These are phyloP conservation scores for Naganishia vishniacii DNA, from an alignment of 768 basidiomycete species.

Conservation along the genomic window DNA sequence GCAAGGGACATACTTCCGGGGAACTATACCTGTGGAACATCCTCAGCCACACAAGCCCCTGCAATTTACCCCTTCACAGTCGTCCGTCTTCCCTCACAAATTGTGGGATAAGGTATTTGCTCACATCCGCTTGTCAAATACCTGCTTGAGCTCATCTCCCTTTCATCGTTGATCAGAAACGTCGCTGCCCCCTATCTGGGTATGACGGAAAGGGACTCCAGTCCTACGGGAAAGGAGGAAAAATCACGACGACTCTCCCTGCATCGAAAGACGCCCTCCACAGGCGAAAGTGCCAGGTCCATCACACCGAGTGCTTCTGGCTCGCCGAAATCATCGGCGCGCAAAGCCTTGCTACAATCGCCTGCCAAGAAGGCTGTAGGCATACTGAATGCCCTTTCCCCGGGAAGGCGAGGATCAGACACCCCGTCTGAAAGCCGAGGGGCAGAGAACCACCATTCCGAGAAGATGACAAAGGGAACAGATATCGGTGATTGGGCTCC, in stretches of 20 bases:
- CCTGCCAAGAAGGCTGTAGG: conserved; percentile 10
- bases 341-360: neutral
- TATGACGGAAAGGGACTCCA: neutral
- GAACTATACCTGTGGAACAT: too few relatives aligned
- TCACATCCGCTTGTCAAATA: too few relatives aligned
- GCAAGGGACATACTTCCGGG: too few relatives aligned
- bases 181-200: too few relatives aligned
- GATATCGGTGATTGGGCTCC: neutral
- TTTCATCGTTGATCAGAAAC: too few relatives aligned
- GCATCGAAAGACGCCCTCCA: conserved; percentile 12
- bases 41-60: too few relatives aligned
- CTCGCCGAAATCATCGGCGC: conserved; percentile 6
- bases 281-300: conserved; percentile 2
- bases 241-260: conserved; percentile 1
- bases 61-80: too few relatives aligned
- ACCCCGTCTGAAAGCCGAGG: neutral
- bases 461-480: neutral
- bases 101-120: too few relatives aligned
- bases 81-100: too few relatives aligned
- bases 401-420: neutral
- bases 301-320: neutral
- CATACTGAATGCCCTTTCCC: neutral
- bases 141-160: too few relatives aligned
- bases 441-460: neutral
- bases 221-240: neutral